phyloP scores from a whole-genome alignment of 2,329 filamentous ascomycete species.

The Penicillium sp. region DNA sequence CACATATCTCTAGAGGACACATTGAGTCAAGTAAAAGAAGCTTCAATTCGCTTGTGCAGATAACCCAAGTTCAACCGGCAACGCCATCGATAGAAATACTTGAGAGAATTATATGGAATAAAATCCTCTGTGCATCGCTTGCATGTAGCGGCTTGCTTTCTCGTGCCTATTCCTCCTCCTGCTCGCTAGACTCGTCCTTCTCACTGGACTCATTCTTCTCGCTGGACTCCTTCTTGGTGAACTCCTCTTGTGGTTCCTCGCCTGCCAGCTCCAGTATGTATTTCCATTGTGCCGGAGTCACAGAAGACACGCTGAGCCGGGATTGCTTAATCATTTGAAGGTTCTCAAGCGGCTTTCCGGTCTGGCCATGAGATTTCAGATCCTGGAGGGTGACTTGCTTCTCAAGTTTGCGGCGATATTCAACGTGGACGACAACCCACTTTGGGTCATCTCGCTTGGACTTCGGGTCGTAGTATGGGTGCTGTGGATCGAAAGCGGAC shows the following conservation, averaged over 20 bases:
- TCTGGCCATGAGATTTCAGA: slow-evolving; percentile 63
- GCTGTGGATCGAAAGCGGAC: slow-evolving; percentile 67
- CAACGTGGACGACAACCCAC: slow-evolving; percentile 88
- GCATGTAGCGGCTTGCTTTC: neutral
- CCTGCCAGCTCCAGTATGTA: slow-evolving; percentile 48
- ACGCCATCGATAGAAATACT: slow-evolving; percentile 4
- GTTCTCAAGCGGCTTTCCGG: slow-evolving; percentile 60
- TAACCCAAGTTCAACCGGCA: slow-evolving; percentile 4
- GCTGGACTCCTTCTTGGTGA: slow-evolving; percentile 7
- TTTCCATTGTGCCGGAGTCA: slow-evolving; percentile 49
- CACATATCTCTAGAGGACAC: neutral
- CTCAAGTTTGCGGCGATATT: slow-evolving; percentile 79
- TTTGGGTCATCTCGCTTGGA: slow-evolving; percentile 68
- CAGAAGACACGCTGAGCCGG: slow-evolving; percentile 71
- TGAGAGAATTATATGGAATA: neutral
- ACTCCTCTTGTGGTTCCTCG: slow-evolving; percentile 28
- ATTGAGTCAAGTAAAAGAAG: neutral
- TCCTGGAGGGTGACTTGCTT: slow-evolving; percentile 69
- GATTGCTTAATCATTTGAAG: slow-evolving; percentile 83
- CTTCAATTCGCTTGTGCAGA: slow-evolving; percentile 8
- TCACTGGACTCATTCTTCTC: neutral
- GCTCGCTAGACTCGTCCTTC: neutral
- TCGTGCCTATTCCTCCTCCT: slow-evolving; percentile 1
- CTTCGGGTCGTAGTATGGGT: slow-evolving; percentile 81
- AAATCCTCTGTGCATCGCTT: slow-evolving; percentile 1